Base-by-base conservation (phyloP, 192 early-diverging fungal species). In the Entrophospora sp. region DNA sequence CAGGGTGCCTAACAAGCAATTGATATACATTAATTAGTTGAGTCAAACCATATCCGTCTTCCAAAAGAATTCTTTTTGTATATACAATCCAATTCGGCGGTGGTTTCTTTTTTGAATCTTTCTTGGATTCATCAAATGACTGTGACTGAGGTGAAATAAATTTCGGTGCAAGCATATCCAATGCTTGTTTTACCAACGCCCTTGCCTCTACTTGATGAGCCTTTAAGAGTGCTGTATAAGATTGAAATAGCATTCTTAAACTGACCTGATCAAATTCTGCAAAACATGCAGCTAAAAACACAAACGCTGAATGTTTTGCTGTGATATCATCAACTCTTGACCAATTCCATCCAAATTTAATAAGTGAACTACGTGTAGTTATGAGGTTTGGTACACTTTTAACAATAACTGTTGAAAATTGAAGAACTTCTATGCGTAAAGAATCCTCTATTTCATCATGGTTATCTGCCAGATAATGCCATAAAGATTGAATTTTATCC, bases 241-340 rank as follows among this genome's bases (percentile, higher is more conserved):
- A 57, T 24, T 57, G 55, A 10, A 37, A 35, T n/a, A 32, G 22
- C 9, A 57, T 57, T 57, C 37, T 57, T 9, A 96, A 91, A 71
- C 89, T 93, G 34, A 85, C 76, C 10, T 93, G 94, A 25, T 95
- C 93, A 73, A 88, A 98, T 5, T 90, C 90, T 14, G 91, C 85
- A 65, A 97, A 94, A 71, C 97, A 97, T 48, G 91, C 81, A 13
- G 93, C 86, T 38, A 97, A 85, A 43, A 95, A 72, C 14, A 97
- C 97, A 69, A 96, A 97, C 5, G 96, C 88, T 1, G 96, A 87
- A 66, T 98, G 92, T 65, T 98, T 98, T 76, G 90, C 90, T 34
- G 91, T 96, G 12, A 92, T 81, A 49, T 99, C 97, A 66, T 98
- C 96, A 27, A 78, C 64, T 45, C 84, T 84, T 49, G 87, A 84